A percentile compares a stretch with the other conserved stretches of the same genome.
phyloP scores from a whole-genome alignment of 2,329 filamentous ascomycete species.

The Alternaria sp. region DNA sequence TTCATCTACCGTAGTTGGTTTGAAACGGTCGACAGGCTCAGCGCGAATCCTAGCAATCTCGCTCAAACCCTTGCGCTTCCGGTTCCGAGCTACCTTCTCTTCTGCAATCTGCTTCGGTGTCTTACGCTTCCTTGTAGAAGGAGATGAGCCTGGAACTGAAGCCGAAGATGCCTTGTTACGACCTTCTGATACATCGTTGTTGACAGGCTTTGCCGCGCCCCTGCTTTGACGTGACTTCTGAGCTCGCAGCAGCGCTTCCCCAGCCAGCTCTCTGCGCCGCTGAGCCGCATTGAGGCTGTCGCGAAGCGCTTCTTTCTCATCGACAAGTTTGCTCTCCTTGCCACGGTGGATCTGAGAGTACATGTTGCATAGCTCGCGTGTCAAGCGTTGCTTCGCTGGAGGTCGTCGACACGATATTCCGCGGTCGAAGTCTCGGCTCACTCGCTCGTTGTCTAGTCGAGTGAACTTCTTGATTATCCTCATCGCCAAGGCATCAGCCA shows the following conservation, averaged over 20 bases:
- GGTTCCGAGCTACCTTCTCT: neutral
- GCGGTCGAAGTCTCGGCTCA: neutral
- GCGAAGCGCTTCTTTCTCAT: neutral
- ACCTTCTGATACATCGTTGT: neutral
- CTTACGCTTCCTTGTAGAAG: neutral
- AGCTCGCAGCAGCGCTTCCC: neutral
- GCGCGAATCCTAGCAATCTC: neutral
- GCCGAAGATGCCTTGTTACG: neutral
- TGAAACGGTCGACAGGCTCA: neutral
- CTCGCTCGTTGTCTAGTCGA: neutral
- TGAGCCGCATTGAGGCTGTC: neutral
- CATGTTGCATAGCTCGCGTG: slow-evolving; percentile 7
- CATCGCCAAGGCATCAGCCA: neutral
- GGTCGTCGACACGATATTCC: neutral
- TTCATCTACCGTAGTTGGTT: neutral
- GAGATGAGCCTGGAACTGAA: neutral
- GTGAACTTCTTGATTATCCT: neutral
- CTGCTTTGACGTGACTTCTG: neutral
- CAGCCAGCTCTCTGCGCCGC: neutral
- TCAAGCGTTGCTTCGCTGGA: neutral
- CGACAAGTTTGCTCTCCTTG: neutral
- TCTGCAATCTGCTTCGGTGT: neutral
- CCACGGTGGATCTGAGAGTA: neutral
- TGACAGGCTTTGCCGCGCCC: neutral
- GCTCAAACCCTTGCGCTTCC: neutral